phyloP scores from a whole-genome alignment of 176 grass and related monocot genomes.

The Aechmea fasciata region DNA sequence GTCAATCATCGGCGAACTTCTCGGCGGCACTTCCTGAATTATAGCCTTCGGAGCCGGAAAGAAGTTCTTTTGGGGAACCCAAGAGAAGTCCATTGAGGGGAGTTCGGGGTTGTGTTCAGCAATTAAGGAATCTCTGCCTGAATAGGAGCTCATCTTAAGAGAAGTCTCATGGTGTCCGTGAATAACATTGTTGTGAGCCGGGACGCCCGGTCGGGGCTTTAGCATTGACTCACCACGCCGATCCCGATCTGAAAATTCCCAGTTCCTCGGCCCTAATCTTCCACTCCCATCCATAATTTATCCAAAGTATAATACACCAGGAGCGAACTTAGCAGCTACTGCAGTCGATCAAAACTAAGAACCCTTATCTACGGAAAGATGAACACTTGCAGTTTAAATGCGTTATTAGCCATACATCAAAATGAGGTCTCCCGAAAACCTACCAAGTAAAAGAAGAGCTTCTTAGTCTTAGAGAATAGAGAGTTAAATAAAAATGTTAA shows the following conservation, averaged over 20 bases:
- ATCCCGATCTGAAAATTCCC: slow-evolving; percentile 11
- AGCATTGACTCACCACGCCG: not conserved
- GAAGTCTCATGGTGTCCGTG: slow-evolving; percentile 19
- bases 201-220: not conserved
- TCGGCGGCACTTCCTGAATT: not conserved
- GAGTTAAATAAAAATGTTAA: too few species aligned
- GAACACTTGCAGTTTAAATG: too few species aligned
- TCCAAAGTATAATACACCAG: not conserved
- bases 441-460: too few species aligned
- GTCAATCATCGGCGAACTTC: not conserved
- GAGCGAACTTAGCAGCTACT: not conserved
- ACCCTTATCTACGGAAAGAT: not conserved
- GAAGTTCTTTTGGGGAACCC: slow-evolving; percentile 18
- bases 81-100: not conserved
- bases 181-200: not conserved
- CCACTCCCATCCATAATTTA: slow-evolving; percentile 20
- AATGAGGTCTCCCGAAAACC: too few species aligned
- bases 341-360: not conserved
- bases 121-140: not conserved
- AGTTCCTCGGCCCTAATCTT: slow-evolving; percentile 13
- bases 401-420: too few species aligned
- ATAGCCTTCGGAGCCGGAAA: not conserved
- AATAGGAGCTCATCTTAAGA: slow-evolving; percentile 12
- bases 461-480: too few species aligned
- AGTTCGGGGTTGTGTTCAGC: slow-evolving; percentile 5